phyloP scores from a whole-genome alignment of 768 basidiomycete species.

The Coprinellus aureogranulatus region DNA sequence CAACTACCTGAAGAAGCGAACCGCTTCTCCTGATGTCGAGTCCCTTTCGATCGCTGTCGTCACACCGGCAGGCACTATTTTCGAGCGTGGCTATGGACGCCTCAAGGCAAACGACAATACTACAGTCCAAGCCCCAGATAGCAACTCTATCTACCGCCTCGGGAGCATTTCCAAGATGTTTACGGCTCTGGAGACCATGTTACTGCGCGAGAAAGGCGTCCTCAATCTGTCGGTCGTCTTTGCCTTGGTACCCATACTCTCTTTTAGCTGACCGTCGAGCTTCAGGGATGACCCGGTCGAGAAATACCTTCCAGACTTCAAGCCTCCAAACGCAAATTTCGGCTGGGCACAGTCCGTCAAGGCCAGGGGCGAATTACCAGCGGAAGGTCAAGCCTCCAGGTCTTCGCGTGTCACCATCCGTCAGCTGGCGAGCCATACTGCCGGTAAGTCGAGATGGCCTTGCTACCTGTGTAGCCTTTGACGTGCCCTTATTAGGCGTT shows the following conservation, averaged over 20 bases:
- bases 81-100: constrained; percentile 42
- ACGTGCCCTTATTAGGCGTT: constrained; percentile 22
- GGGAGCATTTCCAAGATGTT: constrained; percentile 55
- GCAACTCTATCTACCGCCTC: constrained; percentile 49
- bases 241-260: not conserved
- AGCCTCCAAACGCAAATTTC: constrained; percentile 25
- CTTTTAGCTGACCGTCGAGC: not conserved
- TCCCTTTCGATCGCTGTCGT: constrained; percentile 50
- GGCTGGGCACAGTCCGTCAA: constrained; percentile 31
- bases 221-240: constrained; percentile 23
- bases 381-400: not conserved
- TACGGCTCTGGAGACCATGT: constrained; percentile 44
- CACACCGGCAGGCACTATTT: constrained; percentile 44
- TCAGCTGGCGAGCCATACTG: constrained; percentile 40
- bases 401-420: constrained; percentile 35
- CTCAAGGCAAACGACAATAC: constrained; percentile 26
- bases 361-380: constrained; percentile 8
- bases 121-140: constrained; percentile 24
- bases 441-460: constrained; percentile 20
- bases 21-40: constrained; percentile 32
- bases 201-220: constrained; percentile 45
- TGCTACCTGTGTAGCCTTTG: not conserved
- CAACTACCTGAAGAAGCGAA: constrained; percentile 25
- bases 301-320: constrained; percentile 42
- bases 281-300: constrained; percentile 50